Evolutionary conservation across 2,329 filamentous ascomycete genomes (phyloP), one percentile per base, ranked within the genome.

Genomic region (Ramularia endophylla): DNA sequence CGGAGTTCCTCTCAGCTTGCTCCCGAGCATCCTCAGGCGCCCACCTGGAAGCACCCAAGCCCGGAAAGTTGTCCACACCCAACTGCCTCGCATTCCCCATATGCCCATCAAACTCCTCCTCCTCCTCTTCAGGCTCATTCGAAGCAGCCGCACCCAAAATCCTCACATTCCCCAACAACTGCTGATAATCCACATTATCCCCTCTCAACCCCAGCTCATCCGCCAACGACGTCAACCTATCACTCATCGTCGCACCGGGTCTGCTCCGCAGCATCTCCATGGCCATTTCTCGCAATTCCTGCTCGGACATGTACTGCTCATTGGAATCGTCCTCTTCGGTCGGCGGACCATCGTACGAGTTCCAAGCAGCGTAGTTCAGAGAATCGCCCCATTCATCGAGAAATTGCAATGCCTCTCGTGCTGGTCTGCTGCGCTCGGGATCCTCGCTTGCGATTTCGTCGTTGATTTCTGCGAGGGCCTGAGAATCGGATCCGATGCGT

Each of bases 1-100:
- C n/a, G n/a, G n/a, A 11, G 22, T 11, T 11, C 11, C 89, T 70
- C 39, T 83, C 77, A 55, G 85, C 81, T 61, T 90, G 85, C 58
- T 80, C 80, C 5, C 65, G 70, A 44, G 54, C 40, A 68, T 56
- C 35, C 65, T 63, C 33, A 66, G 38, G 41, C 36, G 44, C 44
- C 22, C 38, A 27, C 33, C 48, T 41, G 19, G 48, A 41, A 27
- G 39, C 35, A 13, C 50, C 33, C 56, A 39, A 53, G 6, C 48
- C 48, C 8, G 45, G 46, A 22, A 53, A 47, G 12, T 40, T 25
- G 15, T 43, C 46, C 17, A 37, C 33, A 8, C 34, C 45, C 5
- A 36, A 27, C 40, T 82, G 22, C 11, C 22, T 25, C 22, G 22
- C 76, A 55, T 85, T 81, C 61, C 90, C 85, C 58, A 81, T 78